Base-by-base conservation (phyloP, 257 asterid genomes). In the Plantago major region DNA sequence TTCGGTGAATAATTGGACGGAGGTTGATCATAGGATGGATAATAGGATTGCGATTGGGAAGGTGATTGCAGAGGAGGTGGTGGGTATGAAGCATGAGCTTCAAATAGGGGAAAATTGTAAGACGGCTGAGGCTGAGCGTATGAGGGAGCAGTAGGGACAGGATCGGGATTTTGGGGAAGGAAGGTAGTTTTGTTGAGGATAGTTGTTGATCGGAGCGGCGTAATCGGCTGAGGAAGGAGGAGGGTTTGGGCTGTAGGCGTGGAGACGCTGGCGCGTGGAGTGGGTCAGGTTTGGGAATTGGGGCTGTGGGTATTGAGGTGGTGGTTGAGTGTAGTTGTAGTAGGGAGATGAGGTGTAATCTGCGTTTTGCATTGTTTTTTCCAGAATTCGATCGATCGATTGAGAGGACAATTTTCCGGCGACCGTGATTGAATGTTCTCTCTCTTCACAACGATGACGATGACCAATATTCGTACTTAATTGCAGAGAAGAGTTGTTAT, bases 231-330 rank as follows among this genome's bases (percentile, higher is more conserved):
- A 45, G 46, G 81, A 30, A 13, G 71, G n/a, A n/a, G n/a, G 76
- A 54, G 85, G 74, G 52, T 42, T 75, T 67, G 97, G 69, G 22
- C 90, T 63, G 76, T 62, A 82, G 94, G 92, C 7, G 96, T 91
- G 26, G 95, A 77, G 52, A 81, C 86, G 81, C 87, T 50, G 78
- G 81, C 45, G 74, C 73, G 73, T 55, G 81, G 70, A 10, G 33
- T 15, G 81, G 63, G 48, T 47, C 78, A 10, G 63, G 37, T 17
- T 72, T 13, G 82, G 74, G 19, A 57, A 72, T 12, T 54, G 83
- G 22, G 84, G 46, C 43, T 79, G 83, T 19, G 69, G 78, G 17
- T 80, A 73, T 65, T 73, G 60, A 16, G 6, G 6, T 11, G 51
- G n/a, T n/a, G n/a, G 74, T 5, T 64, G 81, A 6, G 71, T 82